These are phyloP conservation scores for Vairimorpha apis DNA, from an alignment of 371 early-diverging fungal species.

Conservation along the genomic window DNA sequence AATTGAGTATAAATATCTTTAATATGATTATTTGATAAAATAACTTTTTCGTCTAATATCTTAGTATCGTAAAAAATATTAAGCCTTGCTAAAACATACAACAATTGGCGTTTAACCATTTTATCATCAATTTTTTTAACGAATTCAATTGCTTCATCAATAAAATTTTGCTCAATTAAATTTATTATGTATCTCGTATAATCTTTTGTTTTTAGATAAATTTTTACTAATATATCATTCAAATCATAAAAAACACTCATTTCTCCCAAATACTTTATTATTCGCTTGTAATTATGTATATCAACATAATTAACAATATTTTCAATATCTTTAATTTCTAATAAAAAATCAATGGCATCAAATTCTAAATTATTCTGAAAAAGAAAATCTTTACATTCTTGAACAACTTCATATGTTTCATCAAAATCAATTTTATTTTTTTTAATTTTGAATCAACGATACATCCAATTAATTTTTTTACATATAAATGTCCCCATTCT, in stretches of 20 bases:
- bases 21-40: constrained; percentile 35
- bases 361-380: constrained; percentile 60
- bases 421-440: constrained; percentile 19
- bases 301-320: constrained; percentile 54
- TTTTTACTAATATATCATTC: constrained; percentile 33
- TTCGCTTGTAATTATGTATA: constrained; percentile 58
- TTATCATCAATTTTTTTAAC: constrained; percentile 13
- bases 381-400: constrained; percentile 52
- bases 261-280: constrained; percentile 55
- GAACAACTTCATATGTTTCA: constrained; percentile 10
- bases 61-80: constrained; percentile 39
- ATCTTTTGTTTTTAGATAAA: constrained; percentile 45
- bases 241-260: constrained; percentile 34
- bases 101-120: constrained; percentile 25
- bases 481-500: constrained; percentile 62
- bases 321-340: constrained; percentile 55
- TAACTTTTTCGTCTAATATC: constrained; percentile 28
- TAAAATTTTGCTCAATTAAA: constrained; percentile 22
- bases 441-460: constrained; percentile 27
- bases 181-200: constrained; percentile 26
- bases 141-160: constrained; percentile 38
- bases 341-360: constrained; percentile 62
- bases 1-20: constrained; percentile 21
- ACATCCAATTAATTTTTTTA: constrained; percentile 52
- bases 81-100: constrained; percentile 47